Base-by-base conservation (phyloP, 2,329 filamentous ascomycete species). In the Aspergillus proliferans region DNA sequence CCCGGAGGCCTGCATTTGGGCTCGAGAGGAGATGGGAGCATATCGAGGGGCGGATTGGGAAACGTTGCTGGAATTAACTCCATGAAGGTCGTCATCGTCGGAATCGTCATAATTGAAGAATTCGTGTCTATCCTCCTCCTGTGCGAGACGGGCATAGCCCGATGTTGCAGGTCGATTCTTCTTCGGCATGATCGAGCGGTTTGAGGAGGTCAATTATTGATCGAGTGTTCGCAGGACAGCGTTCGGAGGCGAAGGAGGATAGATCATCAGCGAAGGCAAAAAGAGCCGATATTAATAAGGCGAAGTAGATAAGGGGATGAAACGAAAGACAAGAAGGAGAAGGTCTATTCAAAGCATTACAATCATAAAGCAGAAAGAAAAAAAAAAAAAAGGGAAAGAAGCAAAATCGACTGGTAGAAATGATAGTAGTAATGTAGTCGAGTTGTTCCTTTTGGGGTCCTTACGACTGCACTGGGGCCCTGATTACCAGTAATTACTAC, bases 131-230 rank as follows among this genome's bases (percentile, higher is more conserved):
- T 74, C 83, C 64, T 91, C 87, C 58, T 87, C 87, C 71, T 93
- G 88, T 54, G 87, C 85, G 50, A 93, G 83, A 64, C 86, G 86
- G 70, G 89, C 87, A 72, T 93, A 93, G 69, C 88, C 88, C 55
- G 88, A 91, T 40, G 85, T 87, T 50, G 85, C 78, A 53, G 85
- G 87, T 50, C 85, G 80, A 54, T 75, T 75, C 66, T 81, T 82
- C 7, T 40, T 40, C 61, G 85, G 78, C 85, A 88, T 88, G 55
- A 63, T 74, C 10, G 58, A 52, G n/a, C 5, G 51, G 69, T 70
- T 48, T 4, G 18, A 33, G n/a, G 12, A 18, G 18, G 18, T 12
- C 19, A 40, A 40, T 40, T 40, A 40, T 12, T 19, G 10, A 9
- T 40, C 8, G 38, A 40, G 18, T 19, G 10, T 40, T 40, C 38